These are phyloP conservation scores for Cystobasidiaceae sp. DNA, from an alignment of 1,284 basidiomycete species.

Conservation along the genomic window DNA sequence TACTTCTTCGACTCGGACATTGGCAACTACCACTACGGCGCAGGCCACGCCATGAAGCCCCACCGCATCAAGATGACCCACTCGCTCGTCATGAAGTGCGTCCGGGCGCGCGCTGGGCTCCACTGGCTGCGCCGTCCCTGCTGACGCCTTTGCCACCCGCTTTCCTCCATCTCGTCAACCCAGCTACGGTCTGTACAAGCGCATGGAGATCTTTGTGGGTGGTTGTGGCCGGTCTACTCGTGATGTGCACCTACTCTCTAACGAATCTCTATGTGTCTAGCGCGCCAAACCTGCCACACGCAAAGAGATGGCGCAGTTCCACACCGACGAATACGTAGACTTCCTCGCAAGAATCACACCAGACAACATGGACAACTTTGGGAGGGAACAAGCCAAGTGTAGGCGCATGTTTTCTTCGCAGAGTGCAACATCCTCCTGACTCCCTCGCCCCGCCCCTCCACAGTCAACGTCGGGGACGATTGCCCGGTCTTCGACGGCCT, in stretches of 20 bases:
- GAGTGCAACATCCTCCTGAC: too few species aligned
- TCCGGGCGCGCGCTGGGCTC: too few species aligned
- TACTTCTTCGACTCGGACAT: constrained; percentile 71
- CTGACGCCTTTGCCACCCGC: not conserved
- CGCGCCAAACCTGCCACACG: constrained; percentile 98
- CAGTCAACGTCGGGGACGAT: constrained; percentile 87
- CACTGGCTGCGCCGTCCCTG: not conserved
- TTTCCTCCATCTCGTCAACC: not conserved
- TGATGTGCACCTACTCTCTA: too few species aligned
- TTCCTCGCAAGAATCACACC: constrained; percentile 79
- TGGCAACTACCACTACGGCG: constrained; percentile 39
- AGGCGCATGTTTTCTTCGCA: constrained; percentile 42
- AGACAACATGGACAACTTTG: constrained; percentile 76
- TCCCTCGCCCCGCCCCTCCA: too few species aligned
- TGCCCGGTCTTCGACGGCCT: constrained; percentile 97
- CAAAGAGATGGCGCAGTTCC: constrained; percentile 93
- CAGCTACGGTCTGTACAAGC: constrained; percentile 64
- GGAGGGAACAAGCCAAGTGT: constrained; percentile 97
- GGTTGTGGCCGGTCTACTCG: too few species aligned
- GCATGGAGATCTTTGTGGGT: constrained; percentile 92
- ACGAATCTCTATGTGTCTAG: constrained; percentile 50
- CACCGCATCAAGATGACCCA: constrained; percentile 97
- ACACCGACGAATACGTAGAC: constrained; percentile 89
- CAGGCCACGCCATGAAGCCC: constrained; percentile 71
- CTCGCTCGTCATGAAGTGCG: constrained; percentile 89